These are phyloP conservation scores for Leptographium flavum DNA, from an alignment of 2,329 filamentous ascomycete genomes.

Conservation along the genomic window DNA sequence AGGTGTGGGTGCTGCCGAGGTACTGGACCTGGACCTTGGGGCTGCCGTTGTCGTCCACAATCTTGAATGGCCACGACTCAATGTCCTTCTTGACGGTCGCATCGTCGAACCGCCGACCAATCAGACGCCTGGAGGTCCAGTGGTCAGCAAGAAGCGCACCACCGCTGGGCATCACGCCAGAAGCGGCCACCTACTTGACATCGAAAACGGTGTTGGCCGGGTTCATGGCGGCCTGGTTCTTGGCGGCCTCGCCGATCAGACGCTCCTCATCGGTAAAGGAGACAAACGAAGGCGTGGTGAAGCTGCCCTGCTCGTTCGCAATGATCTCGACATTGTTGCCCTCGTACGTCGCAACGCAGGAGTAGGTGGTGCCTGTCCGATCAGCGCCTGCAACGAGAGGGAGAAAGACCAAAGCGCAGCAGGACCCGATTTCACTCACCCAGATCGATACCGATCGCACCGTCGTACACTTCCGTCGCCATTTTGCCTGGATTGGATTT, in stretches of 20 bases:
- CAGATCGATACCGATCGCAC: constrained; percentile 99
- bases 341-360: constrained; percentile 98
- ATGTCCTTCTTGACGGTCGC: constrained; percentile 97
- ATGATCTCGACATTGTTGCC: constrained; percentile 99
- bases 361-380: constrained; percentile 85
- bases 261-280: constrained; percentile 98
- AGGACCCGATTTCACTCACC: constrained; percentile 42
- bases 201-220: constrained; percentile 96
- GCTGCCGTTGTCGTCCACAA: constrained; percentile 75
- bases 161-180: too few species aligned
- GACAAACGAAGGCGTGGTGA: constrained; percentile 98
- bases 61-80: constrained; percentile 99
- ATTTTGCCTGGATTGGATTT: constrained; percentile 37
- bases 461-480: constrained; percentile 97
- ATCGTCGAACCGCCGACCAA: constrained; percentile 90
- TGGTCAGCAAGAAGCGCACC: too few species aligned
- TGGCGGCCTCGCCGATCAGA: constrained; percentile 97
- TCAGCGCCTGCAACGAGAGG: constrained; percentile 4
- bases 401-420: too few species aligned
- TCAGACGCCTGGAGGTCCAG: constrained; percentile 61
- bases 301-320: constrained; percentile 99
- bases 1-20: constrained; percentile 84
- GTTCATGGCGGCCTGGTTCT: constrained; percentile 99
- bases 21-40: constrained; percentile 93
- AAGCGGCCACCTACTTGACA: constrained; percentile 78